Evolutionary conservation across 345 rosid genomes (phyloP), one percentile per base, ranked within the genome.

Genomic region (Sisymbrium altissimum): DNA sequence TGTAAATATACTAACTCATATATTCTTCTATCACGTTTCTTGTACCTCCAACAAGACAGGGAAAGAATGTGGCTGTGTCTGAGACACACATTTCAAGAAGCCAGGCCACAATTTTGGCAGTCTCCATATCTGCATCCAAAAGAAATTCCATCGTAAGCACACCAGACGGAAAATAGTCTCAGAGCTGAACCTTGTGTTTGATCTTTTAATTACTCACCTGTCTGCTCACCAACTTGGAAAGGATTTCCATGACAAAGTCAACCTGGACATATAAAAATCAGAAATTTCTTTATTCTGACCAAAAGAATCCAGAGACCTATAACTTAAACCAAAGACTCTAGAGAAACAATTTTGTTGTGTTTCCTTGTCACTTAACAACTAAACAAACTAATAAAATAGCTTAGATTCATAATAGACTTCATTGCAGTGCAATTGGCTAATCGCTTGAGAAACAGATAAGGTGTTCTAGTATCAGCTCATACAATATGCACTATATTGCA

Each of bases 51-150:
- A 73, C 58, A 92, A 76, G 32, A 92, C 97, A 38, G 70, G 88
- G 74, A 84, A 91, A 56, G 99, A 95, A 88, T 90, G 97, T 4
- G 99, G 99, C 67, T 81, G 89, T 48, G 96, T 95, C 79, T 92
- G 99, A 78, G 96, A 85, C 35, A 88, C 92, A 55, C 97, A 95
- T 82, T 95, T 95, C 85, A 92, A 78, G 81, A 95, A 95, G 67
- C 99, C 97, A 73, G 89, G 97, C 96, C 97, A 95, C 75, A 95
- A 68, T 82, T 95, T 95, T 35, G 99, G 99, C 86, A 92, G 86
- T 81, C 87, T 95, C 99, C 99, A 95, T 38, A 92, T 81, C 99
- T 92, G 83, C 68, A 73, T 43, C 56, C 58, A 67, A 64, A 49
- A 55, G 38, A 53, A 40, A 71, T 65, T 33, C n/a, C 25, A 29